Conservation (phyloP, 768 basidiomycete species). For the Podaxis carcinomalis region DNA sequence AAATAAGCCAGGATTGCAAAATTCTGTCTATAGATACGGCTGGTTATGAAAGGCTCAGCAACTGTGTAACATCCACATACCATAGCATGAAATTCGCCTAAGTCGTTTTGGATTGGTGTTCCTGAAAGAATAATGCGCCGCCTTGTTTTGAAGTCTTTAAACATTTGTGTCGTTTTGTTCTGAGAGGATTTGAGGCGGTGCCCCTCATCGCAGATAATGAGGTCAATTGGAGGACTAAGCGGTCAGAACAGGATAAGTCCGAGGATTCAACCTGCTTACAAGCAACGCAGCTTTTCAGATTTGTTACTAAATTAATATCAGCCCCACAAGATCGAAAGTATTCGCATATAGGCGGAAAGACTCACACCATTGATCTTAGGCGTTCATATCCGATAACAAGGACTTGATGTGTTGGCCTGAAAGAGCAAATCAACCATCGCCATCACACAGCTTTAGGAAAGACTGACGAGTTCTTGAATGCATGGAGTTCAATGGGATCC, state of each 20-base stretch:
- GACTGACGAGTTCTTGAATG: conserved; percentile 71
- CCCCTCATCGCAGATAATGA: conserved; percentile 97
- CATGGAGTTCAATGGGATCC: conserved; percentile 49
- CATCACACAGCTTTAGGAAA: background rate
- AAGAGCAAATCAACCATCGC: background rate
- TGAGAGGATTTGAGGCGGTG: conserved; percentile 91
- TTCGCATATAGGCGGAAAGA: background rate
- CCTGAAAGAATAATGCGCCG: conserved; percentile 89
- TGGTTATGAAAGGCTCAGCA: background rate
- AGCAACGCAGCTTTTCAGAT: conserved; percentile 9
- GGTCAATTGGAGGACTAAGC: conserved; percentile 79
- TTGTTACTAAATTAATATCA: background rate
- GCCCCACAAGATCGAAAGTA: background rate
- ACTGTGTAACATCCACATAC: conserved; percentile 31
- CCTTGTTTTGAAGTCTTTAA: conserved; percentile 70
- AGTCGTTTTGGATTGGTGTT: conserved; percentile 96
- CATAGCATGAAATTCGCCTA: conserved; percentile 96
- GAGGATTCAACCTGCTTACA: background rate
- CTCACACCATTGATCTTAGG: conserved; percentile 77
- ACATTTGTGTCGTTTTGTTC: conserved; percentile 86
- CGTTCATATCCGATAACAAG: conserved; percentile 95
- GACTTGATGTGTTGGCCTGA: conserved; percentile 74
- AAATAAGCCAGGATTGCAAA: conserved; percentile 90
- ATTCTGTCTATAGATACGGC: conserved; percentile 59
- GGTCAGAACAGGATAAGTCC: conserved; percentile 1